Conservation (phyloP, 805 yeast genomes). For the Lipomyces anomalus region DNA sequence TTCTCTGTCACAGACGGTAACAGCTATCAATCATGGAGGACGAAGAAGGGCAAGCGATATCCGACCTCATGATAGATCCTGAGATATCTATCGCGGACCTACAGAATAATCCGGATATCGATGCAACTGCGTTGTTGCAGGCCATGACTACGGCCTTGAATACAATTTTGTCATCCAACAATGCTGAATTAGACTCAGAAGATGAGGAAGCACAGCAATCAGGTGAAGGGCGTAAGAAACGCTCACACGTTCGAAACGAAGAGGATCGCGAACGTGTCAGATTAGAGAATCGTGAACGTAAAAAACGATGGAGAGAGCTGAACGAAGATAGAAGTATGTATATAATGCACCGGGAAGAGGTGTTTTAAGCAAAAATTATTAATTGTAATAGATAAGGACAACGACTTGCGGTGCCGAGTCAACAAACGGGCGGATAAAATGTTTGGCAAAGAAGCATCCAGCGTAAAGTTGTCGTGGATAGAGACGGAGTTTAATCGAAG, state of each 20-base stretch:
- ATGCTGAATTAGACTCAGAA: constrained; percentile 9
- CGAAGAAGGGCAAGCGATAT: too few relatives aligned
- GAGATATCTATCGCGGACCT: constrained; percentile 18
- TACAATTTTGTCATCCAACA: constrained; percentile 8
- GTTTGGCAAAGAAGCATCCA: constrained; percentile 57
- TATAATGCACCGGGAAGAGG: too few relatives aligned
- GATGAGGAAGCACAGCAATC: constrained; percentile 2
- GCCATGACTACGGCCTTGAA: constrained; percentile 20
- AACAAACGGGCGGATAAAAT: constrained; percentile 61
- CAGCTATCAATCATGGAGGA: too few relatives aligned
- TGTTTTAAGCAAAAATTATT: not conserved
- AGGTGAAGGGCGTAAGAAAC: constrained; percentile 4
- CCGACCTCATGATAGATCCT: constrained; percentile 21
- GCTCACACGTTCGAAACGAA: constrained; percentile 22
- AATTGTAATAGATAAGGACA: constrained; percentile 52
- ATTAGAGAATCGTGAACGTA: constrained; percentile 66
- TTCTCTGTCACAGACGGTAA: too few relatives aligned
- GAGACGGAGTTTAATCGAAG: constrained; percentile 65
- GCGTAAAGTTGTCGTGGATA: constrained; percentile 59
- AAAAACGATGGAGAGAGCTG: constrained; percentile 77
- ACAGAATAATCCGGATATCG: constrained; percentile 19
- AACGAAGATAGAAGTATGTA: constrained; percentile 56
- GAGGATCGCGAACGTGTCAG: constrained; percentile 52
- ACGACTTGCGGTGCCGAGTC: constrained; percentile 76
- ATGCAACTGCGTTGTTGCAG: constrained; percentile 18